These are phyloP conservation scores for Globisporangium barbulae DNA, from an alignment of 352 stramenopile genomes.

Conservation along the genomic window DNA sequence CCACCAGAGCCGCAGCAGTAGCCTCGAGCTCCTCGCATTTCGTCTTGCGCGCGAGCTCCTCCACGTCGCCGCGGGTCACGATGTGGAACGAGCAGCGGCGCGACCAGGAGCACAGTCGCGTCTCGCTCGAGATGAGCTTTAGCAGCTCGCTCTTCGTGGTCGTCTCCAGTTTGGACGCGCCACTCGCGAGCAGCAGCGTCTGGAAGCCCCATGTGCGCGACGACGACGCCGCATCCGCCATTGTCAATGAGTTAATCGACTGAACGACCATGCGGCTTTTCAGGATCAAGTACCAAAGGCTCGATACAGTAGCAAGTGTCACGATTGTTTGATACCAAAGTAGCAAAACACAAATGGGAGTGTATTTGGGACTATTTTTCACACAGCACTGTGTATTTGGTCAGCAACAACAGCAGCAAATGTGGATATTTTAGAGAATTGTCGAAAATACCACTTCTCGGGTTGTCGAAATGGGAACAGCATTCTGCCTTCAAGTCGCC, in stretches of 20 bases:
- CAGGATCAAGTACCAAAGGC: not conserved
- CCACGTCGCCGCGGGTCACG: conserved; percentile 35
- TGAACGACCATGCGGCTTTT: not conserved
- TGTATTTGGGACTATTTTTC: too few relatives aligned
- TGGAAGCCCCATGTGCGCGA: conserved; percentile 44
- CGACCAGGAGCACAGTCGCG: conserved; percentile 24
- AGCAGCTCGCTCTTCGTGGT: conserved; percentile 28
- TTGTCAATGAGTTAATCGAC: not conserved
- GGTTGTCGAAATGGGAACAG: not conserved
- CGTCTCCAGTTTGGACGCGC: conserved; percentile 30
- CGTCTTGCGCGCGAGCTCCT: conserved; percentile 21
- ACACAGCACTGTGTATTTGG: too few relatives aligned
- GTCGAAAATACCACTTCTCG: too few relatives aligned
- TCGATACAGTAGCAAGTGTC: not conserved
- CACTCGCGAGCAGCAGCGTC: conserved; percentile 39
- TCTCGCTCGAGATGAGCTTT: conserved; percentile 21
- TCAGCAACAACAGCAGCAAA: too few relatives aligned
- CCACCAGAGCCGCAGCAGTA: not conserved
- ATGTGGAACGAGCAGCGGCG: conserved; percentile 41
- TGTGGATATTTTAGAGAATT: too few relatives aligned
- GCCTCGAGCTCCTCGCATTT: conserved; percentile 14
- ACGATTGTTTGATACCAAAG: too few relatives aligned
- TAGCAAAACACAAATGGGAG: too few relatives aligned
- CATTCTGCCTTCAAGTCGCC: not conserved
- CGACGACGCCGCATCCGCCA: not conserved